Evolutionary conservation across 2,329 filamentous ascomycete genomes (phyloP).

Genomic region (Alternaria solani): DNA sequence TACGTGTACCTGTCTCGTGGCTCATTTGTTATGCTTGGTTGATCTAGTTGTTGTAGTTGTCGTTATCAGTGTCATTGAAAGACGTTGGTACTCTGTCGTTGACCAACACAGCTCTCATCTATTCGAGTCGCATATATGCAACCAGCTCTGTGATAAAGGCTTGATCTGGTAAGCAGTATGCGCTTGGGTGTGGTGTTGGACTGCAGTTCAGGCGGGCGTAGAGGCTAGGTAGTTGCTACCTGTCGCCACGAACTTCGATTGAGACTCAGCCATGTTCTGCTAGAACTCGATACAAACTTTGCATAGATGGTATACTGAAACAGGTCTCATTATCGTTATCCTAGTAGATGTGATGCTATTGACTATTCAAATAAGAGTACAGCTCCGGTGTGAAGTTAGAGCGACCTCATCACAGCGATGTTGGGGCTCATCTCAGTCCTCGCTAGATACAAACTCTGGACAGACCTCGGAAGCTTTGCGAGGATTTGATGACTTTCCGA

Average conservation of each 20-base stretch:
- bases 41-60: neutral
- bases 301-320: neutral
- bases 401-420: neutral
- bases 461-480: neutral
- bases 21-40: neutral
- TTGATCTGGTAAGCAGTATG: neutral
- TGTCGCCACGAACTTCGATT: neutral
- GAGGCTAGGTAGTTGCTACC: neutral
- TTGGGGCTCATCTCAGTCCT: neutral
- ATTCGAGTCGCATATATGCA: neutral
- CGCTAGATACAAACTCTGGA: neutral
- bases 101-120: neutral
- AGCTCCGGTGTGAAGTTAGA: neutral
- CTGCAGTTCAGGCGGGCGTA: neutral
- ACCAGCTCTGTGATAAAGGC: neutral
- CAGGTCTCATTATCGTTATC: neutral
- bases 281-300: neutral
- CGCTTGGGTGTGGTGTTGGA: neutral
- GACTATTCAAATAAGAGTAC: neutral
- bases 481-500: no score
- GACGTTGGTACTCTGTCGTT: neutral
- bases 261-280: neutral
- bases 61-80: neutral
- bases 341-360: neutral
- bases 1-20: neutral